phyloP scores from a whole-genome alignment of 1,139 yeast genomes.

The Pichia sp. region DNA sequence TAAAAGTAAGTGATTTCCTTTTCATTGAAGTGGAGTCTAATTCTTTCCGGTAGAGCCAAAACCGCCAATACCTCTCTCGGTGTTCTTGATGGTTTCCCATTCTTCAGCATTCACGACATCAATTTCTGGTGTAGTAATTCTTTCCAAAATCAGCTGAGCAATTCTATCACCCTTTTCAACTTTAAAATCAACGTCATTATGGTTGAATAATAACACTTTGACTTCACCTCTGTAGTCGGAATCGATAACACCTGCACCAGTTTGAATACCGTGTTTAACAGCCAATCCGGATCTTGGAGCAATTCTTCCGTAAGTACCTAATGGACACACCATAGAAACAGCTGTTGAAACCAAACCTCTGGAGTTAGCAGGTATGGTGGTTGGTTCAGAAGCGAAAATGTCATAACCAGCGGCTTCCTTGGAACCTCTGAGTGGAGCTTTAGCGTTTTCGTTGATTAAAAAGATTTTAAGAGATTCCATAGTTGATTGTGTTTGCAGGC shows the following conservation, averaged over 20 bases:
- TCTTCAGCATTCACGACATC: slow-evolving; percentile 35
- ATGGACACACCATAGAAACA: slow-evolving; percentile 78
- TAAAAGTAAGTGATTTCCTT: not conserved
- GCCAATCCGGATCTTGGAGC: slow-evolving; percentile 97
- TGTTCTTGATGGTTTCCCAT: slow-evolving; percentile 44
- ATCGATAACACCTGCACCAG: slow-evolving; percentile 97
- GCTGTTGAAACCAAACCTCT: slow-evolving; percentile 85
- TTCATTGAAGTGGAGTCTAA: not conserved
- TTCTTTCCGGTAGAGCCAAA: slow-evolving; percentile 82
- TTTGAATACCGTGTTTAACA: slow-evolving; percentile 87
- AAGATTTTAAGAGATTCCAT: not conserved
- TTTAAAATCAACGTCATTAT: slow-evolving; percentile 23
- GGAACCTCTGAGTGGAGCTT: slow-evolving; percentile 87
- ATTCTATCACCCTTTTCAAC: slow-evolving; percentile 42
- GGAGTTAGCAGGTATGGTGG: slow-evolving; percentile 70
- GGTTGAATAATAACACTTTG: slow-evolving; percentile 82
- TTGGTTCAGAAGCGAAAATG: slow-evolving; percentile 65
- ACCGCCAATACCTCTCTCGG: slow-evolving; percentile 85
- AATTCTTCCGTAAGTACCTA: slow-evolving; percentile 90
- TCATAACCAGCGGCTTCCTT: slow-evolving; percentile 92
- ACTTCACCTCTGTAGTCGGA: slow-evolving; percentile 97
- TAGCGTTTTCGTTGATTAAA: slow-evolving; percentile 43
- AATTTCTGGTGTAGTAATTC: slow-evolving; percentile 71
- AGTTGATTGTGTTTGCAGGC: not conserved
- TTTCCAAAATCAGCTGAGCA: slow-evolving; percentile 86